Percentiles rank a stretch among this genome's conserved stretches.
phyloP scores from a whole-genome alignment of 768 basidiomycete species.

The Lyophyllum atratum region DNA sequence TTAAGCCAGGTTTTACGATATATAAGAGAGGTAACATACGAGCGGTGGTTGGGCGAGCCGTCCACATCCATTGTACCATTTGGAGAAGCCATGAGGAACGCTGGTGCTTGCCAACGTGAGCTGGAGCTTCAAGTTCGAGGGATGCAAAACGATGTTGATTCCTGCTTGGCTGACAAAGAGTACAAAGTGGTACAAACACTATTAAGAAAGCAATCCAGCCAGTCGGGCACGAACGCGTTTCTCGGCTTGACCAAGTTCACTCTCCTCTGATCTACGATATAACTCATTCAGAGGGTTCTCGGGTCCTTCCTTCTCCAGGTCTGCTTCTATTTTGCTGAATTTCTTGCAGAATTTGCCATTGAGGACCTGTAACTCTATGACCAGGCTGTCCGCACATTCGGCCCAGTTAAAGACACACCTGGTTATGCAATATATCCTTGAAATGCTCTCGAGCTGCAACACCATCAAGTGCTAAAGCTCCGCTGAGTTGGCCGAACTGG shows the following conservation, averaged over 20 bases:
- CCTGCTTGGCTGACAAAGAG: slow-evolving; percentile 13
- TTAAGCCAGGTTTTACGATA: not conserved
- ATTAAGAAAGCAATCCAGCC: slow-evolving; percentile 39
- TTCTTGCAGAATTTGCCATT: slow-evolving; percentile 60
- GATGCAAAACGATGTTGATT: slow-evolving; percentile 16
- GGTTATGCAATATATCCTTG: slow-evolving; percentile 58
- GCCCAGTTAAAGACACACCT: slow-evolving; percentile 31
- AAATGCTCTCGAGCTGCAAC: slow-evolving; percentile 51
- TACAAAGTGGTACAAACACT: slow-evolving; percentile 14
- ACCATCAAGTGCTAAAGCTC: slow-evolving; percentile 58
- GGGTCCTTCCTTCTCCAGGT: slow-evolving; percentile 55
- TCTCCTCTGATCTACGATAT: slow-evolving; percentile 50
- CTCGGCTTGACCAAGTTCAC: slow-evolving; percentile 60
- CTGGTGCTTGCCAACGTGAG: slow-evolving; percentile 1
- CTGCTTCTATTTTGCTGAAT: slow-evolving; percentile 56
- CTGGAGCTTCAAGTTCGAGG: too few species aligned
- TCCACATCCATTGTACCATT: slow-evolving; percentile 67
- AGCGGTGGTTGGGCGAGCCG: slow-evolving; percentile 57
- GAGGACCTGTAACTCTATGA: slow-evolving; percentile 40
- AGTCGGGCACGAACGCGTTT: slow-evolving; percentile 55
- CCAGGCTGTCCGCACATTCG: not conserved
- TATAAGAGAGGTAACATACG: slow-evolving; percentile 41
- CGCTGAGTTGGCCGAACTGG: slow-evolving; percentile 63
- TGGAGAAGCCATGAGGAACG: slow-evolving; percentile 43
- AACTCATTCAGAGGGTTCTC: slow-evolving; percentile 57